Evolutionary conservation across 2,329 filamentous ascomycete genomes (phyloP), one percentile per base, ranked within the genome.

Genomic region (Myotisia sp.): DNA sequence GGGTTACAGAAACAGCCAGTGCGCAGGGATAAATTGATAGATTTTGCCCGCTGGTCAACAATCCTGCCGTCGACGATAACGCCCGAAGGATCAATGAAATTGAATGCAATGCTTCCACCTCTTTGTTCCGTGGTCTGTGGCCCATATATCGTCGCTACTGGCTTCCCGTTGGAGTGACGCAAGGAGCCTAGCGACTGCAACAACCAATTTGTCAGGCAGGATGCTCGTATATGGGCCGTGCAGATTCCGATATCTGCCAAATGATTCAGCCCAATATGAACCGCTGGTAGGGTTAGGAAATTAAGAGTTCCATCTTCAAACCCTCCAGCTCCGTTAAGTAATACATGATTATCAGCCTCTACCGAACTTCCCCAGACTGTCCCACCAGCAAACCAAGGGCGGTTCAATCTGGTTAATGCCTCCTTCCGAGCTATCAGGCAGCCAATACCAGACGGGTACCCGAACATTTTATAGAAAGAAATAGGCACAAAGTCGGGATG

Each of bases 221-320:
- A 59, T 2, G 71, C 71, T 48, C 79, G 71, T 9, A 61, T 55
- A 3, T 73, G 74, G 33, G 78, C 63, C 36, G 62, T 59, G n/a
- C 60, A 54, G 64, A 79, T 73, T 3, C 64, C 67, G 1, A 65
- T 65, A 14, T 19, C 21, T 8, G 16, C 20, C 16, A 40, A 18
- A 32, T 40, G 38, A 46, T 69, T 79, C 3, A 79, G 51, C 19
- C 61, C 56, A 21, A 54, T 47, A 48, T 79, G 71, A 0, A 66
- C 64, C 0, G 74, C 74, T 34, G 78, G 58, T 39, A 79, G 77
- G 39, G 59, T 74, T 47, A 76, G 74, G 44, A 76, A 76, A 2
- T 74, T 70, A 6, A 75, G 54, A 1, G 74, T 80, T 1, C 76
- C 76, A 44, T 81, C 76, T 47, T 81, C 76, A 5, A 80, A 62